Evolutionary conservation across 2,329 filamentous ascomycete species (phyloP).

Genomic region (Cladosporium sp.): DNA sequence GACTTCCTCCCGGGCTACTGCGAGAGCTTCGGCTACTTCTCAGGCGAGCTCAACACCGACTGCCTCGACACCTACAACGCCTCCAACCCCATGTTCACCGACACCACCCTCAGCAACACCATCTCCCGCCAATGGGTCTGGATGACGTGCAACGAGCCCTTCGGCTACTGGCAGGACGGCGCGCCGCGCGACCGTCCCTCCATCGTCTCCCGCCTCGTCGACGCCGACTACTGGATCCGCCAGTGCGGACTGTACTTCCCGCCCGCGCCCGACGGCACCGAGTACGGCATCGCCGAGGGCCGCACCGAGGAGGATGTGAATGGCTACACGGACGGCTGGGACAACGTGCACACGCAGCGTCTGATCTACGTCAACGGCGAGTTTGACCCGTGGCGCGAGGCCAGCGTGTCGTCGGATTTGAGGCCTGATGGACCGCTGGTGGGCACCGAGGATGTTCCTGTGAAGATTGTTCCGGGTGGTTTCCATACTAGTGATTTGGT

Average conservation of each 20-base stretch:
- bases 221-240: conserved; percentile 54
- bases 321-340: conserved; percentile 58
- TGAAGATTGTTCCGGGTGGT: conserved; percentile 55
- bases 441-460: conserved; percentile 49
- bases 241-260: conserved; percentile 61
- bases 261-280: conserved; percentile 46
- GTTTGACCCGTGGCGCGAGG: conserved; percentile 61
- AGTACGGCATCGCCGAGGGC: conserved; percentile 50
- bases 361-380: conserved; percentile 61
- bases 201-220: conserved; percentile 56
- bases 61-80: conserved; percentile 58
- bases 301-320: conserved; percentile 54
- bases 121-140: conserved; percentile 59
- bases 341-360: conserved; percentile 49
- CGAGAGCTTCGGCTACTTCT: conserved; percentile 51
- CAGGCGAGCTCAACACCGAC: conserved; percentile 42
- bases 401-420: conserved; percentile 54
- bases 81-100: conserved; percentile 52
- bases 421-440: conserved; percentile 56
- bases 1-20: conserved; percentile 52
- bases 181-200: conserved; percentile 48
- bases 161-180: conserved; percentile 58
- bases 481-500: conserved; percentile 59
- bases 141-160: conserved; percentile 65
- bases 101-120: conserved; percentile 49